A percentile compares a stretch with the other conserved stretches of the same genome.
Evolutionary conservation across 495 filamentous ascomycete species (phyloP).

Genomic region (Lepidopterella palustris): DNA sequence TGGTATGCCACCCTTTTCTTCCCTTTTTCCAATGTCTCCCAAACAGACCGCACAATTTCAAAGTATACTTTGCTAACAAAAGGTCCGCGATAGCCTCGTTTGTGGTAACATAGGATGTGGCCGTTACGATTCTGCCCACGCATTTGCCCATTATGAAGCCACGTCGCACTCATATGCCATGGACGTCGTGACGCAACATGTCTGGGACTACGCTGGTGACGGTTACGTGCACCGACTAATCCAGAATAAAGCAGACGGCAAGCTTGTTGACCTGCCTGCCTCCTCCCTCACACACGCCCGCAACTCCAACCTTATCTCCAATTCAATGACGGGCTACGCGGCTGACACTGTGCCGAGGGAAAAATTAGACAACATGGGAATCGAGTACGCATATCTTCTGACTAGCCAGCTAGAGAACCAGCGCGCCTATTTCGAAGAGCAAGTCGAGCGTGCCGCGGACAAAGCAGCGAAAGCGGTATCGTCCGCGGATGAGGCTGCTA

Average conservation of each 20-base stretch:
- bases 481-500: conserved; percentile 55
- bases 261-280: conserved; percentile 75
- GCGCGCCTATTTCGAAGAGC: conserved; percentile 87
- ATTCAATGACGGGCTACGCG: conserved; percentile 34
- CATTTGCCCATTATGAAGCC: conserved; percentile 87
- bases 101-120: conserved; percentile 92
- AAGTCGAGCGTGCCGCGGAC: conserved; percentile 83
- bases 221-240: conserved; percentile 94
- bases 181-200: conserved; percentile 84
- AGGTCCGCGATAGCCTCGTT: conserved; percentile 57
- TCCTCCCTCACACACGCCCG: conserved; percentile 17
- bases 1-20: conserved; percentile 25
- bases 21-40: background rate
- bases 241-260: conserved; percentile 82
- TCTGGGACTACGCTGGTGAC: conserved; percentile 96
- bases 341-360: conserved; percentile 76
- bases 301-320: conserved; percentile 1
- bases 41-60: too few species aligned
- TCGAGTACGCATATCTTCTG: conserved; percentile 90
- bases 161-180: conserved; percentile 86
- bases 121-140: conserved; percentile 87
- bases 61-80: too few species aligned
- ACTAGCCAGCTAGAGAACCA: conserved; percentile 89
- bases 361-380: conserved; percentile 85
- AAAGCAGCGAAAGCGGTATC: conserved; percentile 72